Evolutionary conservation across 176 grass and related monocot genomes (phyloP).

Genomic region (Zizania latifolia): DNA sequence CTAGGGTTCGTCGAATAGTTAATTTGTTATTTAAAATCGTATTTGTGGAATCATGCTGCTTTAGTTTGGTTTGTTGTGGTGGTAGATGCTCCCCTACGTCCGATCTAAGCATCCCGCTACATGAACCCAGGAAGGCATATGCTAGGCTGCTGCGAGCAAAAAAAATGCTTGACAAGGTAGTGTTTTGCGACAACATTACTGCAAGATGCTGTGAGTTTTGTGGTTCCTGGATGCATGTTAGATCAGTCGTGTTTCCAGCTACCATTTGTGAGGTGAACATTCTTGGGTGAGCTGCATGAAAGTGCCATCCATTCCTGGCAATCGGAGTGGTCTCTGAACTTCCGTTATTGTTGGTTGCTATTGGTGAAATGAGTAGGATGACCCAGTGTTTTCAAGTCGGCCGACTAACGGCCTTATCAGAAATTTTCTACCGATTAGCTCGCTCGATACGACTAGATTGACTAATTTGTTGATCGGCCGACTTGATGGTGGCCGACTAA

Average conservation of each 20-base stretch:
- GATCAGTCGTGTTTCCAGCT: neutral
- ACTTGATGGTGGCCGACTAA: too few relatives aligned
- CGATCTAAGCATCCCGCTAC: too few relatives aligned
- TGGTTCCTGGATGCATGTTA: neutral
- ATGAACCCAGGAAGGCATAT: too few relatives aligned
- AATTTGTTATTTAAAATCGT: neutral
- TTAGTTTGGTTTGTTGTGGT: neutral
- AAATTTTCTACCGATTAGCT: too few relatives aligned
- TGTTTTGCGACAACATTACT: neutral
- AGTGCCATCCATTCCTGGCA: neutral
- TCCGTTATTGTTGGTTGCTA: neutral
- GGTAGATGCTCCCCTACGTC: too few relatives aligned
- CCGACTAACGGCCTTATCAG: too few relatives aligned
- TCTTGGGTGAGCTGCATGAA: neutral
- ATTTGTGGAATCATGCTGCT: neutral
- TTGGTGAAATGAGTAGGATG: neutral
- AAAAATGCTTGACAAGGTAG: neutral
- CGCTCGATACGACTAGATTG: too few relatives aligned
- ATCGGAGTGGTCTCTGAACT: neutral
- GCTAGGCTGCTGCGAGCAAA: too few relatives aligned
- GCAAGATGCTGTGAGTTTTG: neutral
- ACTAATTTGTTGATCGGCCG: too few relatives aligned
- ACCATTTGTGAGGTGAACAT: neutral
- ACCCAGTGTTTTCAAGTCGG: too few relatives aligned
- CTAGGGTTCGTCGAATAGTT: neutral